Percentiles rank a stretch among this genome's conserved stretches.
Conservation (phyloP, 2,329 filamentous ascomycete species). For the Dichotomopilus funicola region DNA sequence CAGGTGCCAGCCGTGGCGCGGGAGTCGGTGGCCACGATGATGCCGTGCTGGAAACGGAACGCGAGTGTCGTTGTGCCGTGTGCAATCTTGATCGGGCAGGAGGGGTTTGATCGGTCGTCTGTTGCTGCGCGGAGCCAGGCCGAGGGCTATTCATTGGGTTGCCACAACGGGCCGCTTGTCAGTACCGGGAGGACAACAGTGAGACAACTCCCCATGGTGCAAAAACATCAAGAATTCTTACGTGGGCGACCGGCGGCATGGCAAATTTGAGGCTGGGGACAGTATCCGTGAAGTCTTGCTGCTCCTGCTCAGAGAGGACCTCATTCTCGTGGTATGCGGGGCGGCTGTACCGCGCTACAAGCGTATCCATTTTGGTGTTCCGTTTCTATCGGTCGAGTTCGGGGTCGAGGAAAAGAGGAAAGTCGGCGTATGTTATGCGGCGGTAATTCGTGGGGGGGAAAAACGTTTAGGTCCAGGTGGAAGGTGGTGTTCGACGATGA, state of each 20-base stretch:
- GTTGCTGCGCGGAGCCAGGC: constrained; percentile 95
- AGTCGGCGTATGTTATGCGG: neutral
- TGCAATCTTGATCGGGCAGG: constrained; percentile 98
- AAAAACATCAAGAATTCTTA: constrained; percentile 37
- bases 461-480: too few species aligned
- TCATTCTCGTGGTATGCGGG: constrained; percentile 67
- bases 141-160: constrained; percentile 55
- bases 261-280: constrained; percentile 82
- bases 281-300: constrained; percentile 64
- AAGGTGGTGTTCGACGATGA: too few species aligned
- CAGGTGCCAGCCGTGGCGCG: constrained; percentile 95
- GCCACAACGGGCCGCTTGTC: too few species aligned
- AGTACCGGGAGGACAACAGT: too few species aligned
- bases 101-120: constrained; percentile 93
- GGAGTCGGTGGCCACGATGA: constrained; percentile 97
- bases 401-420: neutral
- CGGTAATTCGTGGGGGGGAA: neutral
- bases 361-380: constrained; percentile 66
- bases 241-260: constrained; percentile 86
- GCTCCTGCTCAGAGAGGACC: constrained; percentile 63
- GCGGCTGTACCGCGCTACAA: constrained; percentile 87
- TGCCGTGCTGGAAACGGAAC: constrained; percentile 96
- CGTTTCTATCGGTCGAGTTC: constrained; percentile 3
- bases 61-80: constrained; percentile 97
- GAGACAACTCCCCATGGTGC: too few species aligned